These are phyloP conservation scores for Pseudonectria buxi DNA, from an alignment of 2,329 filamentous ascomycete species.

Conservation along the genomic window DNA sequence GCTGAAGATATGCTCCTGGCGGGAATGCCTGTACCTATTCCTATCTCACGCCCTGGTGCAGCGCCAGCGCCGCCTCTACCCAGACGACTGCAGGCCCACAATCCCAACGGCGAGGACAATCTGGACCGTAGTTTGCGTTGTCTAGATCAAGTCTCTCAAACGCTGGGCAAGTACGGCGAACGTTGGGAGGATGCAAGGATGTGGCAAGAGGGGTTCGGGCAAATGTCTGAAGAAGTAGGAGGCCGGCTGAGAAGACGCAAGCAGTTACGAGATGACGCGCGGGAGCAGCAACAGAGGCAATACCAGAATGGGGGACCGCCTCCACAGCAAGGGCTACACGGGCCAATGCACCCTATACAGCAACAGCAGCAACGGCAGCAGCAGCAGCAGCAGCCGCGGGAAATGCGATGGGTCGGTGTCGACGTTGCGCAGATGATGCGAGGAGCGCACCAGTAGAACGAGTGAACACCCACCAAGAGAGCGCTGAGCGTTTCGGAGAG, in stretches of 20 bases:
- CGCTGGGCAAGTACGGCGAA: slow-evolving; percentile 49
- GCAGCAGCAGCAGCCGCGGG: slow-evolving; percentile 26
- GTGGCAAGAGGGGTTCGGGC: slow-evolving; percentile 48
- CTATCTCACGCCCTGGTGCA: slow-evolving; percentile 39
- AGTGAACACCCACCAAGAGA: too few relatives aligned
- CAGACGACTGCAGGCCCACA: slow-evolving; percentile 29
- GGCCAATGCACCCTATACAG: slow-evolving; percentile 10
- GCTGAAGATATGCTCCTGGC: slow-evolving; percentile 51
- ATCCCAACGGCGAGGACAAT: slow-evolving; percentile 39
- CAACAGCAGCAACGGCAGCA: slow-evolving; percentile 21
- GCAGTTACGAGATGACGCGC: slow-evolving; percentile 23
- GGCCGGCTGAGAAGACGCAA: slow-evolving; percentile 36
- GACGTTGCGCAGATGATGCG: slow-evolving; percentile 38
- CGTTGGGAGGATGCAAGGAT: slow-evolving; percentile 52
- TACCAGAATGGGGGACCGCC: slow-evolving; percentile 24
- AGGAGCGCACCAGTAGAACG: slow-evolving; percentile 12
- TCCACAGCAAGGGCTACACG: slow-evolving; percentile 8
- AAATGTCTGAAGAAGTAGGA: slow-evolving; percentile 38
- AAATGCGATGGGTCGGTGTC: slow-evolving; percentile 38
- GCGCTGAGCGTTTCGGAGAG: too few relatives aligned
- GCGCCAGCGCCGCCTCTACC: slow-evolving; percentile 49
- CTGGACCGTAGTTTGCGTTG: slow-evolving; percentile 50
- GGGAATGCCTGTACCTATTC: slow-evolving; percentile 39
- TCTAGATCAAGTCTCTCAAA: slow-evolving; percentile 46
- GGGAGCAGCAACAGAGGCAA: slow-evolving; percentile 31